Base-by-base conservation (phyloP, 192 early-diverging fungal genomes). In the Rhizoclosmatium sp. region DNA sequence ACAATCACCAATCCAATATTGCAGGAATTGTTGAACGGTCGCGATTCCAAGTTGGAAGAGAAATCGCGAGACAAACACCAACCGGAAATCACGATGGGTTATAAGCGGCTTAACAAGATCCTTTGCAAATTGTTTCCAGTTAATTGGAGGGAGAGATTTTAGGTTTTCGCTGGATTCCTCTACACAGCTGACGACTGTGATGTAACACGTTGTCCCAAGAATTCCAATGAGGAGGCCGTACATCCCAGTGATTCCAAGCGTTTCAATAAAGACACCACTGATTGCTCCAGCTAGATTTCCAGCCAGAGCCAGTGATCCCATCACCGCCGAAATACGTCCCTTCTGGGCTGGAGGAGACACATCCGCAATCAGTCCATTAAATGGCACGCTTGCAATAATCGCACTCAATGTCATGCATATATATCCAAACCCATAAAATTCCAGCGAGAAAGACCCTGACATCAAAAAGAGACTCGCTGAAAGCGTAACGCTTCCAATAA, bases 1-100 rank as follows among this genome's bases (percentile, higher is more conserved):
- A 69, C 84, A 87, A 68, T 87, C 86, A 7, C 59, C 45, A n/a
- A 87, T 84, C 84, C 84, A 87, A 68, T 82, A 87, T 54, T 87
- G 84, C 72, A 87, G 71, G 75, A 86, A 87, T 60, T 86, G 84
- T 60, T 85, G 83, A 19, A 87, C 82, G 45, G 84, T 87, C 23
- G 82, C 82, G 48, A 87, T 86, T 5, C 82, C 84, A 14, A 87
- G 75, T 71, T 87, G 86, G 79, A 86, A 87, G 23, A 87, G 51
- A 64, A 87, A 82, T 10, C 86, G 74, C n/a, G 67, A 74, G 2
- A 72, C 21, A 80, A 85, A 87, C 14, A 87, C 84, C n/a, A 87
- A 76, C 39, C 76, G 39, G 59, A 87, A 87, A 74, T 86, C 81
- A 3, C 81, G 48, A 65, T 84, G 54, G 23, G 12, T 45, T 58